A percentile compares a stretch with the other conserved stretches of the same genome.
phyloP scores from a whole-genome alignment of 345 rosid species.

The Adansonia digitata region DNA sequence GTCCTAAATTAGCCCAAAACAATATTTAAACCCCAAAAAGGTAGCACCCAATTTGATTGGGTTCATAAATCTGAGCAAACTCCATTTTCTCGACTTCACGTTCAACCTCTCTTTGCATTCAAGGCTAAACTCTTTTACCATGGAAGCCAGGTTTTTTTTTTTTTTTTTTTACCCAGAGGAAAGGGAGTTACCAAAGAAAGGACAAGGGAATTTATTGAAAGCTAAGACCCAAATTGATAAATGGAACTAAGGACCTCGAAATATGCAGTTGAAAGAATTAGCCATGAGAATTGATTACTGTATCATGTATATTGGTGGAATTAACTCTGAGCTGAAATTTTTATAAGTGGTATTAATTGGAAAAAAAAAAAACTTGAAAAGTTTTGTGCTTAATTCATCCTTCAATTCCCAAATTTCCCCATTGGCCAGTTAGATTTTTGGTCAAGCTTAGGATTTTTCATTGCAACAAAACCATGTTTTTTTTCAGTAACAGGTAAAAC shows the following conservation, averaged over 20 bases:
- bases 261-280: not conserved
- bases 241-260: conserved; percentile 23
- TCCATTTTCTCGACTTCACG: too few relatives aligned
- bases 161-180: too few relatives aligned
- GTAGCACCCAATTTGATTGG: not conserved
- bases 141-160: too few relatives aligned
- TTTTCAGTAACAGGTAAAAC: not conserved
- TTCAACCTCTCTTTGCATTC: too few relatives aligned
- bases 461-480: not conserved
- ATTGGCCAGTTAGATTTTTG: not conserved
- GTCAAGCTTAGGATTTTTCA: not conserved
- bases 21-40: not conserved
- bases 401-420: not conserved
- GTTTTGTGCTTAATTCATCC: not conserved
- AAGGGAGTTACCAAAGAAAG: too few relatives aligned
- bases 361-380: not conserved
- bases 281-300: not conserved
- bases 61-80: too few relatives aligned
- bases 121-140: too few relatives aligned
- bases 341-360: not conserved
- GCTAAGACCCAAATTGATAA: too few relatives aligned
- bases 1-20: not conserved
- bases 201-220: too few relatives aligned
- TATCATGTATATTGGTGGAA: not conserved
- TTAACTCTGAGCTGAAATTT: not conserved